Percentiles rank a stretch among this genome's conserved stretches.
Conservation (phyloP, 805 yeast genomes). For the Saccharomycopsis fibuligera region DNA sequence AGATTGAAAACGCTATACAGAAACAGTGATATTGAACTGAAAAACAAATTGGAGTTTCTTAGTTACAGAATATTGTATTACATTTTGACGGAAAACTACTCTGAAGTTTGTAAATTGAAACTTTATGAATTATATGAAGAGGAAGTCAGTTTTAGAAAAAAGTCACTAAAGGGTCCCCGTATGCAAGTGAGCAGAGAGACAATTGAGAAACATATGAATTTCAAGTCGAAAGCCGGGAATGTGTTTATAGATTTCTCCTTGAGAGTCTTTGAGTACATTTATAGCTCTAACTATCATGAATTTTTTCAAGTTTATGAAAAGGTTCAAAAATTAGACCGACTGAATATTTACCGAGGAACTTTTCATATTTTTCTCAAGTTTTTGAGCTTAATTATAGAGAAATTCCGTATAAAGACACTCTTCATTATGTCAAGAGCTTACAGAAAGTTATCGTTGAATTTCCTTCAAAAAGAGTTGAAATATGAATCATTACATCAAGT, state of each 20-base stretch:
- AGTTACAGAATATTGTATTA: constrained; percentile 70
- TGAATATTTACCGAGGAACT: constrained; percentile 2
- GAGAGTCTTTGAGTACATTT: constrained; percentile 29
- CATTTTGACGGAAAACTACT: constrained; percentile 61
- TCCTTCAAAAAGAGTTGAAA: constrained; percentile 33
- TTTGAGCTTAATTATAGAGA: constrained; percentile 46
- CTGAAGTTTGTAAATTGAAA: constrained; percentile 45
- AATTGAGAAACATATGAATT: constrained; percentile 12
- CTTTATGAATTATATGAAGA: constrained; percentile 19
- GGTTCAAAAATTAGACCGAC: constrained; percentile 37
- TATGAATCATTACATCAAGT: constrained; percentile 29
- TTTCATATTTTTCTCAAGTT: constrained; percentile 27
- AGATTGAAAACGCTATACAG: constrained; percentile 63
- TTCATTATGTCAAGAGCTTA: constrained; percentile 52
- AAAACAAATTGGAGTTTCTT: constrained; percentile 53
- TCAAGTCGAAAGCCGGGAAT: constrained; percentile 26
- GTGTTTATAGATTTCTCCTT: constrained; percentile 29
- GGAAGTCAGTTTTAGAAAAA: not conserved
- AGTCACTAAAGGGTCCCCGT: not conserved
- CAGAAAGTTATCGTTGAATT: constrained; percentile 37
- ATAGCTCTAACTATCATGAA: constrained; percentile 43
- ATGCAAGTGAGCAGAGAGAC: constrained; percentile 4
- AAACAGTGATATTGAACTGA: constrained; percentile 29
- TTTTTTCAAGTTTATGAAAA: constrained; percentile 40
- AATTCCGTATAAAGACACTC: constrained; percentile 54